phyloP scores from a whole-genome alignment of 2,329 filamentous ascomycete genomes.

The Zelopaecilomyces penicillatus region DNA sequence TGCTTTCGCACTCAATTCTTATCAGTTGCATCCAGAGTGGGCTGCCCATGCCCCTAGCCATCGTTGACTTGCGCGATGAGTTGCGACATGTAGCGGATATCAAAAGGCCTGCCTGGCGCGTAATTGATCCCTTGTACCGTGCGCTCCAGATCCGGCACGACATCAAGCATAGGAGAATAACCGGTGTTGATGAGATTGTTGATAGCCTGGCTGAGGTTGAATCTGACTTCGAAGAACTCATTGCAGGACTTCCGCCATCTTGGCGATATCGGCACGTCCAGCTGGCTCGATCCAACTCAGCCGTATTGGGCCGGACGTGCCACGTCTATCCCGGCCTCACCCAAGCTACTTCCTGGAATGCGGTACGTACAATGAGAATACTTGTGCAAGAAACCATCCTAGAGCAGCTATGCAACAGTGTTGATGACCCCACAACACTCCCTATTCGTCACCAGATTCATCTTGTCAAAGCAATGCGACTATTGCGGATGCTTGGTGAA shows the following conservation, averaged over 20 bases:
- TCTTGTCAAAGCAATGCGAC: slow-evolving; percentile 27
- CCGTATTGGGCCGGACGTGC: slow-evolving; percentile 32
- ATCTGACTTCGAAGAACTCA: slow-evolving; percentile 31
- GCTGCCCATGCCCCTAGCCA: slow-evolving; percentile 37
- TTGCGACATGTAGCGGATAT: slow-evolving; percentile 28
- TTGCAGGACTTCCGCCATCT: slow-evolving; percentile 28
- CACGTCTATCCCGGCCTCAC: slow-evolving; percentile 39
- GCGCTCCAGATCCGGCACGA: slow-evolving; percentile 40
- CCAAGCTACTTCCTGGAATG: slow-evolving; percentile 40
- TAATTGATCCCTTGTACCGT: slow-evolving; percentile 36
- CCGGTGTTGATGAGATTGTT: slow-evolving; percentile 26
- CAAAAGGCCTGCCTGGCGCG: slow-evolving; percentile 31
- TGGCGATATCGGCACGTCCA: slow-evolving; percentile 36
- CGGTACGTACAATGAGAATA: slow-evolving; percentile 36
- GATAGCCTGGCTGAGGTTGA: slow-evolving; percentile 32
- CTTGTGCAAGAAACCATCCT: slow-evolving; percentile 40
- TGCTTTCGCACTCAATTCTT: slow-evolving; percentile 42
- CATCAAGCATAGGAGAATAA: slow-evolving; percentile 31
- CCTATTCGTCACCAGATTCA: slow-evolving; percentile 25
- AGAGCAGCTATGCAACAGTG: slow-evolving; percentile 31
- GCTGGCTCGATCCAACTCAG: slow-evolving; percentile 30
- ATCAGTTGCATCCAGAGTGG: slow-evolving; percentile 44
- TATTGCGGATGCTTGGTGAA: slow-evolving; percentile 31
- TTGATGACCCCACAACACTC: slow-evolving; percentile 17
- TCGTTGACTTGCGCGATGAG: slow-evolving; percentile 38